These are phyloP conservation scores for Trichosporon sp. DNA, from an alignment of 1,284 basidiomycete species.

Conservation along the genomic window DNA sequence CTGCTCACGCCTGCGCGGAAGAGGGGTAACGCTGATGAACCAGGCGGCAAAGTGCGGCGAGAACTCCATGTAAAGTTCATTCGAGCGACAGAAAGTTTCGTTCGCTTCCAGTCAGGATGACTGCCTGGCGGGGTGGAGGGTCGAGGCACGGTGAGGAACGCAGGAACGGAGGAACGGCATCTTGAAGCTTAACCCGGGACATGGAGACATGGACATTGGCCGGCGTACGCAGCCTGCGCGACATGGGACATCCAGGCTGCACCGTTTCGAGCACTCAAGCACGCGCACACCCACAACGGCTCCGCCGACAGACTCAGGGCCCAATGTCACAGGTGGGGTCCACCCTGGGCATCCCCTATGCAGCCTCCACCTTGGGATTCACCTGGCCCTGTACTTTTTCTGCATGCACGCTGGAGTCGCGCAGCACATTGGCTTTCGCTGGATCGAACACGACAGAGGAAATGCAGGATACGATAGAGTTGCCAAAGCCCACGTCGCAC, in stretches of 20 bases:
- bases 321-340: neutral
- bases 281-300: no score
- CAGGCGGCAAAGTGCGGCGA: neutral
- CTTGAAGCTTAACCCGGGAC: neutral
- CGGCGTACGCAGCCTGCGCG: neutral
- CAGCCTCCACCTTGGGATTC: neutral
- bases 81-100: neutral
- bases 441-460: neutral
- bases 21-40: neutral
- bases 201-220: neutral
- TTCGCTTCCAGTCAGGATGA: neutral
- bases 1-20: neutral
- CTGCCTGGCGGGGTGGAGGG: neutral
- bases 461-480: neutral
- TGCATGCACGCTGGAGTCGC: neutral
- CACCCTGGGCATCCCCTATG: neutral
- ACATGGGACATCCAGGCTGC: constrained; percentile 5
- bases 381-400: neutral
- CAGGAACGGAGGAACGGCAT: constrained; percentile 10
- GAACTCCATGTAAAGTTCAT: neutral
- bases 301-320: neutral
- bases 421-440: constrained; percentile 8
- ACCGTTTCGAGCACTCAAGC: neutral
- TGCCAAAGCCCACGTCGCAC: neutral
- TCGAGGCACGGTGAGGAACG: neutral